Percentiles rank a stretch among this genome's conserved stretches.
These are phyloP conservation scores for Solanum appendiculatum DNA, from an alignment of 257 asterid species.

Conservation along the genomic window DNA sequence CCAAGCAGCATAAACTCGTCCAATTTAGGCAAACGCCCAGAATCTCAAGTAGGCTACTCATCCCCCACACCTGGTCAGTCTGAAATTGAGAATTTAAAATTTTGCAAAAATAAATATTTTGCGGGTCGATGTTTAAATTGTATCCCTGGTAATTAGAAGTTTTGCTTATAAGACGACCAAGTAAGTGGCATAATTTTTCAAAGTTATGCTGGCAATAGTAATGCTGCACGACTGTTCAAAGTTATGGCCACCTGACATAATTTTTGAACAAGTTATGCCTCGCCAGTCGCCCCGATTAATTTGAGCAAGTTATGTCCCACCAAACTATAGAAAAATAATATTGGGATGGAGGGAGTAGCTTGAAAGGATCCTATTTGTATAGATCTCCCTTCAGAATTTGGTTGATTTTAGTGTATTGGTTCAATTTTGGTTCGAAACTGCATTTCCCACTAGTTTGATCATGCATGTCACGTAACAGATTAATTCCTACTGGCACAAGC, in stretches of 20 bases:
- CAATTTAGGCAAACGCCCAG: neutral
- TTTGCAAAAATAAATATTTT: neutral
- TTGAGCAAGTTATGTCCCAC: neutral
- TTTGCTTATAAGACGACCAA: neutral
- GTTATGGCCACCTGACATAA: neutral
- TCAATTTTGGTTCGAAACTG: neutral
- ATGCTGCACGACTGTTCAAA: neutral
- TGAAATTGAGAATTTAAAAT: neutral
- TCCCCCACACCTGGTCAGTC: neutral
- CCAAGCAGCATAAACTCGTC: no score
- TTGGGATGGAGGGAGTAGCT: neutral
- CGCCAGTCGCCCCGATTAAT: no score
- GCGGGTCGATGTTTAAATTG: neutral
- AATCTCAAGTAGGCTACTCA: neutral
- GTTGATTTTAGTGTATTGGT: neutral
- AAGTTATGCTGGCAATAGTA: neutral
- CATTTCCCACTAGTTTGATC: neutral
- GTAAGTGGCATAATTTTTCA: neutral
- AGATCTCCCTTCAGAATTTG: neutral
- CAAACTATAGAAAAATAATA: neutral
- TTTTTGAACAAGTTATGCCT: neutral
- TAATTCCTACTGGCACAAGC: neutral
- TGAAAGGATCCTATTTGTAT: neutral
- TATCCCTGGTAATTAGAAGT: neutral
- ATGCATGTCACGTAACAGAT: neutral